Percentiles rank a stretch among this genome's conserved stretches.
Conservation (phyloP, 768 basidiomycete species). For the Rhizopogon rudus region DNA sequence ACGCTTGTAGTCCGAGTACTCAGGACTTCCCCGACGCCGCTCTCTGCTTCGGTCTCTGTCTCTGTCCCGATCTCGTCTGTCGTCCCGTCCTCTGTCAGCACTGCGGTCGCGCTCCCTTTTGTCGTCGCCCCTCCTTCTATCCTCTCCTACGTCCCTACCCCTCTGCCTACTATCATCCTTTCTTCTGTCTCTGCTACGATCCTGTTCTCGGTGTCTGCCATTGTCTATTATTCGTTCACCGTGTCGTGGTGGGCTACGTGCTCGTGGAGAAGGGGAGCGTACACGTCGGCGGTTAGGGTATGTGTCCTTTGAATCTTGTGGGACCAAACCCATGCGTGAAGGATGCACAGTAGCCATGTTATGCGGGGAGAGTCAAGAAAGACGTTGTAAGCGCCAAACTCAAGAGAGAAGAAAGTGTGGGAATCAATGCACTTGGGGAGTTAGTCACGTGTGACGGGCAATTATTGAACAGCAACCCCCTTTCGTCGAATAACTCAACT, state of each 20-base stretch:
- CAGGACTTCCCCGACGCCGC: slow-evolving; percentile 46
- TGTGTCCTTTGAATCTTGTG: slow-evolving; percentile 30
- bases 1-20: slow-evolving; percentile 55
- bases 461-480: no score
- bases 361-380: background rate
- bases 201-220: slow-evolving; percentile 17
- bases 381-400: background rate
- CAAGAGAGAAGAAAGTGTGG: background rate
- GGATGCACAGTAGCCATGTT: slow-evolving; percentile 72
- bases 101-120: background rate
- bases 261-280: slow-evolving; percentile 41
- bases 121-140: slow-evolving; percentile 16
- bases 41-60: slow-evolving; percentile 19
- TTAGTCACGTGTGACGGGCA: no score
- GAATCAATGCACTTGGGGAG: background rate
- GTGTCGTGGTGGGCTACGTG: background rate
- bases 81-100: background rate
- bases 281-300: slow-evolving; percentile 19
- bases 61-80: slow-evolving; percentile 11
- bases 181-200: background rate
- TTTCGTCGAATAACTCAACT: no score
- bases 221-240: slow-evolving; percentile 7
- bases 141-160: slow-evolving; percentile 16
- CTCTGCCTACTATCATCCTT: slow-evolving; percentile 18
- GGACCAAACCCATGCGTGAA: slow-evolving; percentile 64